Evolutionary conservation across 129 eudicot genomes (phyloP), one percentile per base, ranked within the genome.

Genomic region (Kitagawia praeruptora): DNA sequence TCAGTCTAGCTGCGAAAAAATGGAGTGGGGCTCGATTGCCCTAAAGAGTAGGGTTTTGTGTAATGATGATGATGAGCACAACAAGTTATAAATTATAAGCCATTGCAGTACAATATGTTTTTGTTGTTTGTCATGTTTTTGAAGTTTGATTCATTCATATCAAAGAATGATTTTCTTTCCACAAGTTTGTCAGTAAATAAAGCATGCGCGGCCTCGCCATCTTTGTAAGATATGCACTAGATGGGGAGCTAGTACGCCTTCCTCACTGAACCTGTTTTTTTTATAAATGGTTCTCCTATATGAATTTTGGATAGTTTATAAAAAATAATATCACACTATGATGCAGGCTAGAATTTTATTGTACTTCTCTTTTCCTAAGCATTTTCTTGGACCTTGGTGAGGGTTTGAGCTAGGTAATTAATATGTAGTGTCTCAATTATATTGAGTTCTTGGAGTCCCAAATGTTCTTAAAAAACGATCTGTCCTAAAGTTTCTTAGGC

Each of bases 111-210:
- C 73, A 67, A 67, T 8, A 12, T 67, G 73, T 67, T 61, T 61
- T 61, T n/a, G 69, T 61, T 61, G 73, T 28, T 67, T 67, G 73
- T 31, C 73, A 67, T 67, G 41, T 67, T 28, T 67, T 28, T 31
- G 73, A 67, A 34, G 0, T 13, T 31, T 31, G 23, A 31, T 67
- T 31, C 41, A 31, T 19, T 13, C 8, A 31, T n/a, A 61, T 5
- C 37, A 67, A 67, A 15, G 21, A 67, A 67, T 67, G 73, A 67
- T 67, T 67, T 67, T 28, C 39, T 66, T 66, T 21, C 27, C 72
- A 66, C 72, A 67, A 67, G 73, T 67, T 31, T 67, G 73, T 67
- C 73, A 67, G 73, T 67, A 67, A 67, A 67, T 14, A 14, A 28
- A 12, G 42, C 73, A 67, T 67, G 73, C 73, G 69, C 69, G 49